These are phyloP conservation scores for Dujonia santamariae DNA, from an alignment of 1,139 yeast genomes.

Conservation along the genomic window DNA sequence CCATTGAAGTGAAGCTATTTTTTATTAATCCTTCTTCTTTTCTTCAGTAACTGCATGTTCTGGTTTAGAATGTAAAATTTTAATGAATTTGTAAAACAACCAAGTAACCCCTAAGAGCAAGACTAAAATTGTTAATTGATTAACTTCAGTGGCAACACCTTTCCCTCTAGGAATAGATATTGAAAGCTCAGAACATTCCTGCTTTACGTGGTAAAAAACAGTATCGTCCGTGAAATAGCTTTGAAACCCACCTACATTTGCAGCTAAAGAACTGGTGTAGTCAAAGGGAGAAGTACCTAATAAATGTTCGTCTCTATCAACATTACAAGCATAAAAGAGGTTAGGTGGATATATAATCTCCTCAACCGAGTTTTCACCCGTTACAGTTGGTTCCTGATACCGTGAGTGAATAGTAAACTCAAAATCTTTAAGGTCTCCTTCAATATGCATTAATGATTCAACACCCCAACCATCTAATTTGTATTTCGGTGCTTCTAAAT, in stretches of 20 bases:
- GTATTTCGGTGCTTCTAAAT: constrained; percentile 45
- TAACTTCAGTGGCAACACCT: constrained; percentile 2
- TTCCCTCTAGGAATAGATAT: constrained; percentile 22
- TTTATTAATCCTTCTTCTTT: constrained; percentile 6
- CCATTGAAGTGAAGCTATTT: background rate
- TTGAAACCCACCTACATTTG: constrained; percentile 34
- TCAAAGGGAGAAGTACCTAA: constrained; percentile 39
- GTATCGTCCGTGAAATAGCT: constrained; percentile 40
- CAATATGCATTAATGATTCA: constrained; percentile 33
- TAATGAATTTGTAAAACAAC: constrained; percentile 4
- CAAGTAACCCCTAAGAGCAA: constrained; percentile 6
- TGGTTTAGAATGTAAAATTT: background rate
- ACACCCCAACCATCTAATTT: constrained; percentile 40
- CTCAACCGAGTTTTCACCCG: constrained; percentile 9
- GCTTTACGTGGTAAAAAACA: constrained; percentile 34
- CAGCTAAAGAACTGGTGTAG: constrained; percentile 15
- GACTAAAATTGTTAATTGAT: background rate
- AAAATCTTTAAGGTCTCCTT: constrained; percentile 11
- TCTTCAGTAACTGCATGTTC: background rate
- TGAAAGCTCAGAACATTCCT: constrained; percentile 9
- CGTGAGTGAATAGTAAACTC: constrained; percentile 37
- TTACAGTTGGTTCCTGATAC: constrained; percentile 30
- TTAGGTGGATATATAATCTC: constrained; percentile 19
- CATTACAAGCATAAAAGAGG: constrained; percentile 33
- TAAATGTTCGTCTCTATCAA: constrained; percentile 22